Base-by-base conservation (phyloP, 2,329 filamentous ascomycete genomes). In the Phyllosticta citribraziliensis region DNA sequence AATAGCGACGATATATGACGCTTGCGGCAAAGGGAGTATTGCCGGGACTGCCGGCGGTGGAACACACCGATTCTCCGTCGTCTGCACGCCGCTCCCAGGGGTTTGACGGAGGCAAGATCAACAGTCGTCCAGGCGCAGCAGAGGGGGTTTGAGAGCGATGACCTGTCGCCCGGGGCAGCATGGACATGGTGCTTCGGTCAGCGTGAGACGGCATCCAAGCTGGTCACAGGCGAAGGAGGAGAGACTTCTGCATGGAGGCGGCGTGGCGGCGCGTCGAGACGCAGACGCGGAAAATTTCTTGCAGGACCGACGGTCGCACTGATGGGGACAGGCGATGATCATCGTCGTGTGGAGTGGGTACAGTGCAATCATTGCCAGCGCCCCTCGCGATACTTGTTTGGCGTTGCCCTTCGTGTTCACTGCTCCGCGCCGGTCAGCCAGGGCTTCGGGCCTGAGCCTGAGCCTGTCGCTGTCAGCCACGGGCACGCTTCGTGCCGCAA, bases 401-500 rank as follows among this genome's bases (percentile, higher is more conserved):
- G 40, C 40, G 17, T 47, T 47, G 40, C 14, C 40, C 35, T 56
- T 55, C 30, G 52, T 52, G 51, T 22, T 47, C 47, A 52, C 56
- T 27, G 27, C 56, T 22, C n/a, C 50, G 56, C 27, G 56, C 17
- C 35, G 35, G 19, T 30, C 14, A 47, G 40, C 17, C 30, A 50
- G 47, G 54, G 57, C 51, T 55, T 35, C 57, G 35, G 55, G 22
- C 54, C 54, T 30, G 53, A 24, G 22, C 22, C 22, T 22, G 33
- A 51, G 30, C 50, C 27, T 35, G 50, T 50, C 59, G 57, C 27
- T 35, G 50, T 50, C 59, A 61, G 59, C 59, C 58, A 60, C 40
- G 54, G 54, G 52, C 55, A 53, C 59, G 59, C 59, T 56, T 57
- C 59, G 59, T 61, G 59, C 54, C 59, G 59, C 59, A 61, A n/a